These are phyloP conservation scores for Platanthera guangdongensis DNA, from an alignment of 106 monocot genomes.

Conservation along the genomic window DNA sequence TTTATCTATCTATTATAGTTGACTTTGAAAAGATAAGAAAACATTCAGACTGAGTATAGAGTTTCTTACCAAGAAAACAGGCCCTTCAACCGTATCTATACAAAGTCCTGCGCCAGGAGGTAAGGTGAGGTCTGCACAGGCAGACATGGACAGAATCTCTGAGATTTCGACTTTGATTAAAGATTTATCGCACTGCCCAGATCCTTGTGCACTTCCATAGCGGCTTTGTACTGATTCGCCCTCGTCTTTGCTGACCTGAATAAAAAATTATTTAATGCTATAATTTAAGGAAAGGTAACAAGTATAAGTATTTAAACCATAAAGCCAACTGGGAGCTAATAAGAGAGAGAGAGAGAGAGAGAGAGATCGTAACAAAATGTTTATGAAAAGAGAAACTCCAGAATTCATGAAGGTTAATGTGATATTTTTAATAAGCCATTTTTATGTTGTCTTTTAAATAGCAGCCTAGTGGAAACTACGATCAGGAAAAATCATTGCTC, in stretches of 20 bases:
- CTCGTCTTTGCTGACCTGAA: slow-evolving; percentile 45
- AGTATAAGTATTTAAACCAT: neutral
- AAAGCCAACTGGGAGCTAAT: neutral
- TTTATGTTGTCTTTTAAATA: too few species aligned
- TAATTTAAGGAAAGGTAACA: neutral
- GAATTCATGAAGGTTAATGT: neutral
- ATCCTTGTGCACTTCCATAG: slow-evolving; percentile 27
- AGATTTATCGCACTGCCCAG: slow-evolving; percentile 29
- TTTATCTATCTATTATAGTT: too few species aligned
- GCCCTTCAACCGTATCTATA: slow-evolving; percentile 72
- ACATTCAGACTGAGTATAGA: slow-evolving; percentile 5
- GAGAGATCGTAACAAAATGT: neutral
- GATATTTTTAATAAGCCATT: too few species aligned
- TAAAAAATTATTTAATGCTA: neutral
- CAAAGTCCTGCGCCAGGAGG: slow-evolving; percentile 85
- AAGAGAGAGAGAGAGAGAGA: too few species aligned
- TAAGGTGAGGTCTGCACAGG: slow-evolving; percentile 83
- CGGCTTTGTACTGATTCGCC: slow-evolving; percentile 29
- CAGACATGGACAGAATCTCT: slow-evolving; percentile 77
- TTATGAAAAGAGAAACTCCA: neutral
- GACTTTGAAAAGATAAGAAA: neutral
- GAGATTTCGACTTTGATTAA: slow-evolving; percentile 58
- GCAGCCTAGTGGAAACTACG: neutral
- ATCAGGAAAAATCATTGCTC: neutral
- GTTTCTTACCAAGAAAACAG: slow-evolving; percentile 61